These are phyloP conservation scores for Micromonas commoda DNA, from an alignment of 139 green algal genomes.

Conservation along the genomic window DNA sequence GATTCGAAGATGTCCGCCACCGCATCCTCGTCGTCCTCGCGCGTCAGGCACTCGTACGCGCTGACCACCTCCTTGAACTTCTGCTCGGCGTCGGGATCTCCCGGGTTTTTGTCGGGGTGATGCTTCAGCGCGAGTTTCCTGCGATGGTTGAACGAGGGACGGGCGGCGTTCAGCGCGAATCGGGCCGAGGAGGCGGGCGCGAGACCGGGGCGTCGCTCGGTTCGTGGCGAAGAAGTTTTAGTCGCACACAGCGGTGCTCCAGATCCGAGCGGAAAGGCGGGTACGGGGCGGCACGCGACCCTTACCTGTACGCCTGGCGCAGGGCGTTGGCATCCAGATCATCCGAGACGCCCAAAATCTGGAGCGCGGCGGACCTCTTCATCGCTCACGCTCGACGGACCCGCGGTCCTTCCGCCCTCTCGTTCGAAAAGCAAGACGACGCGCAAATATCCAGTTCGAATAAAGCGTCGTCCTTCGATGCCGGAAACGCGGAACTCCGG, in stretches of 20 bases:
- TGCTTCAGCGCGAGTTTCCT: slow-evolving; percentile 34
- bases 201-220: too few relatives aligned
- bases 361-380: not conserved
- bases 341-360: not conserved
- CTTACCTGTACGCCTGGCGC: not conserved
- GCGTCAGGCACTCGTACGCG: slow-evolving; percentile 33
- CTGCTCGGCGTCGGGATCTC: slow-evolving; percentile 12
- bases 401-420: too few relatives aligned
- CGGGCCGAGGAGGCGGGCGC: too few relatives aligned
- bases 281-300: not conserved
- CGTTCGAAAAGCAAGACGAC: too few relatives aligned
- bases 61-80: slow-evolving; percentile 33
- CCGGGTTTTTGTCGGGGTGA: slow-evolving; percentile 34
- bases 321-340: not conserved
- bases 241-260: not conserved
- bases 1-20: slow-evolving; percentile 1
- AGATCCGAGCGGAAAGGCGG: not conserved
- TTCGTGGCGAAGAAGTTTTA: too few relatives aligned
- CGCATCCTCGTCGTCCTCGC: not conserved
- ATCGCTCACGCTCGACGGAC: too few relatives aligned
- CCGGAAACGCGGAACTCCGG: too few relatives aligned
- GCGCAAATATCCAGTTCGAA: too few relatives aligned
- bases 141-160: slow-evolving; percentile 25
- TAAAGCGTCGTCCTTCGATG: too few relatives aligned
- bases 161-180: too few relatives aligned